Evolutionary conservation across 2,329 filamentous ascomycete species (phyloP), one percentile per base, ranked within the genome.

Genomic region (Alternaria burnsii): DNA sequence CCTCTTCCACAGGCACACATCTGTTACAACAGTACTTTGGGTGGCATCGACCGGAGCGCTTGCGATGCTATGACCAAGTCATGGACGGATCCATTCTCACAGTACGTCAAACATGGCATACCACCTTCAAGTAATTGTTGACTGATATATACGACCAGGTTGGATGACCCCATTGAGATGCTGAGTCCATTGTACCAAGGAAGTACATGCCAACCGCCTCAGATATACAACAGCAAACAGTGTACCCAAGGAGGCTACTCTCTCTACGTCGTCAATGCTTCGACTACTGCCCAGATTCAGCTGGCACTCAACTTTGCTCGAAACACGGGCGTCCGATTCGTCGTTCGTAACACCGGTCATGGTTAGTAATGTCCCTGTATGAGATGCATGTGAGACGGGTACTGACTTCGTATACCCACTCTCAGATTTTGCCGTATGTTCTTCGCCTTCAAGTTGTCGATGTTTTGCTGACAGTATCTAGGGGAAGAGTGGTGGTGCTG

Each of bases 291-390:
- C 0, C 65, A 75, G 36, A 70, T 75, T 8, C 70, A 73, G 41
- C 40, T 65, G 10, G 66, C 59, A 5, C 66, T 75, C 44, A 73
- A 74, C 43, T 77, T 76, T 54, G 73, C 71, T 8, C 61, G 67
- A 0, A 69, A 70, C 18, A 53, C 71, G 24, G 62, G 69, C 22
- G 36, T 77, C 14, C 67, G 73, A 8, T 57, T 77, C 6, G 61
- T 75, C 1, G 55, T 77, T n/a, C 70, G 71, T 20, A 75, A 73
- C 30, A 76, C 74, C 0, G 72, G 74, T 3, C 74, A 77, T 38
- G 72, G 24, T 26, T 26, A 26, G 24, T 26, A 26, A 26, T 26
- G 24, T 26, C 24, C 24, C 24, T 26, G 24, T 26, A 26, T 6
- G 24, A 26, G 24, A 26, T 26, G 24, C 0, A 26, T 26, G 24